Conservation (phyloP, 345 rosid species). For the Reutealis trisperma region DNA sequence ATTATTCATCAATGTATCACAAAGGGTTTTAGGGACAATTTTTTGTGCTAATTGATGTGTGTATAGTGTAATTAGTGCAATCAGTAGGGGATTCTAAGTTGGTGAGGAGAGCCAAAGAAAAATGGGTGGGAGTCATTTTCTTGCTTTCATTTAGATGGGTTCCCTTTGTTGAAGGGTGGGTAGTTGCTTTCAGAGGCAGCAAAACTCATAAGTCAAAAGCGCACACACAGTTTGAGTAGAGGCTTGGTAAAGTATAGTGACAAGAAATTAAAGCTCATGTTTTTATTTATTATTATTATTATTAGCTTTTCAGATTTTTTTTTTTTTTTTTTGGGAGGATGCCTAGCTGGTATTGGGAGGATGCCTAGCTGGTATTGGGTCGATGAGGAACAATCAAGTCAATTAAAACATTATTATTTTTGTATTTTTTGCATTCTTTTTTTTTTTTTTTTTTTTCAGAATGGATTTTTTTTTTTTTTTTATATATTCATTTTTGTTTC, state of each 20-base stretch:
- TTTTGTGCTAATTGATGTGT: slow-evolving; percentile 5
- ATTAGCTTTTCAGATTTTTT: background rate
- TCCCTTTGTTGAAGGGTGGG: slow-evolving; percentile 22
- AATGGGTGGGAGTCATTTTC: slow-evolving; percentile 32
- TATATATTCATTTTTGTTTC: too few relatives aligned
- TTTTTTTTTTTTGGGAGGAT: too few relatives aligned
- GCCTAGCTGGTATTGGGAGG: background rate
- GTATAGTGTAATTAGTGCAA: background rate
- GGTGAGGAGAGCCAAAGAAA: background rate
- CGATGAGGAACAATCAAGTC: background rate
- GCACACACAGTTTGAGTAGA: slow-evolving; percentile 47
- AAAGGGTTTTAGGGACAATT: slow-evolving; percentile 7
- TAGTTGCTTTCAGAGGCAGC: slow-evolving; percentile 48
- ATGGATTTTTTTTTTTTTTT: too few relatives aligned
- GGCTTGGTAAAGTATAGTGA: slow-evolving; percentile 49
- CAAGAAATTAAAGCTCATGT: background rate
- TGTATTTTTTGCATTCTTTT: too few relatives aligned
- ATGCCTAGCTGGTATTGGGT: background rate
- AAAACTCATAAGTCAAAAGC: slow-evolving; percentile 35
- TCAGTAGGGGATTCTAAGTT: background rate
- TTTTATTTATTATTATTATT: background rate
- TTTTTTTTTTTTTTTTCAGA: too few relatives aligned
- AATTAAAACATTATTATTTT: background rate
- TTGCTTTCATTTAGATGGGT: slow-evolving; percentile 13
- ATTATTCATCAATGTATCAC: slow-evolving; percentile 18